Base-by-base conservation (phyloP, 176 grass and related monocot species). In the Miscanthus lutarioriparius region DNA sequence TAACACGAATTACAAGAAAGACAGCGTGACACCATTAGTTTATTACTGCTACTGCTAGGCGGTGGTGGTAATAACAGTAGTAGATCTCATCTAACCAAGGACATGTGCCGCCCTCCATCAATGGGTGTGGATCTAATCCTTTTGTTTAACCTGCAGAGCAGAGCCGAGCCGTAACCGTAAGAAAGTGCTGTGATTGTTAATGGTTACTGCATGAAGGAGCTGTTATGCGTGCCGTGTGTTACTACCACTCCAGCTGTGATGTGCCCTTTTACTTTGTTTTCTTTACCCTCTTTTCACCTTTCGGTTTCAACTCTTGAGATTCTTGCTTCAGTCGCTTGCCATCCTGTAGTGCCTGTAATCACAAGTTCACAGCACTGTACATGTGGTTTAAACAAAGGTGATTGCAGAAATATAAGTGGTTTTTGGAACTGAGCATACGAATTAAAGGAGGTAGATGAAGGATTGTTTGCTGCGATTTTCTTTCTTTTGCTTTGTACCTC, bases 1-100 rank as follows among this genome's bases (percentile, higher is more conserved):
- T 81, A 88, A n/a, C 88, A 74, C 80, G 51, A 72, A 85, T 32
- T 85, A 81, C 89, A 67, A 84, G 89, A 88, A 91, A 81, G 85
- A 27, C 64, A 85, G 76, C 63, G 74, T 67, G 51, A 53, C 59
- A 64, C 20, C 33, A 67, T 9, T 87, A 82, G 33, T 89, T 82
- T 85, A 85, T 15, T 41, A 68, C 30, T 30, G 70, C 77, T 82
- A 71, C 48, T 62, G n/a, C n/a, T 62, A 61, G 58, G 58, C 9
- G 58, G 58, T 23, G 65, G 48, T 82, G n/a, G 48, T 37, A 37
- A 33, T 3, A 33, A 33, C 14, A 36, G 76, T 38, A 71, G 78
- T 76, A 81, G 88, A 86, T 82, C 88, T 70, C 41, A 87, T 87
- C 76, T 81, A 79, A 82, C 59, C 79, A 62, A 25, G 87, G 79